These are phyloP conservation scores for Onygena corvina DNA, from an alignment of 2,329 filamentous ascomycete species.

Conservation along the genomic window DNA sequence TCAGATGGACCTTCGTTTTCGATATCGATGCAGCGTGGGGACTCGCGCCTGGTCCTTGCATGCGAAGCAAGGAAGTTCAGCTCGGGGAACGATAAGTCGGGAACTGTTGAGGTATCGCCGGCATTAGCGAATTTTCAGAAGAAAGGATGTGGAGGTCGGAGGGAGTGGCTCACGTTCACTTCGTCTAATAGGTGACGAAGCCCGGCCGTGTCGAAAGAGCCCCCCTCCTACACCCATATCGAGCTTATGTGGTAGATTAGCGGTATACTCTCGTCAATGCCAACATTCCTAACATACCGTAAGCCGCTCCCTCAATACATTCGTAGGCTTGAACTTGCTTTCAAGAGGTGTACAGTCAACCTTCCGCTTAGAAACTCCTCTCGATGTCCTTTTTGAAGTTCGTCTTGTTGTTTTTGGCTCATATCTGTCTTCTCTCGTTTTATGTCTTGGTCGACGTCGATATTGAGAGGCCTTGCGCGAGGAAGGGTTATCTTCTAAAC, in stretches of 20 bases:
- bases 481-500: not conserved
- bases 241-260: constrained; percentile 23
- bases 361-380: constrained; percentile 16
- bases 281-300: constrained; percentile 34
- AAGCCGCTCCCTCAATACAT: constrained; percentile 42
- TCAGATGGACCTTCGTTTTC: not conserved
- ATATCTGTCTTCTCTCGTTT: constrained; percentile 47
- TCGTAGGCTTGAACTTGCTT: constrained; percentile 44
- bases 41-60: not conserved
- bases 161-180: constrained; percentile 15
- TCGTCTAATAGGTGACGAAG: constrained; percentile 23
- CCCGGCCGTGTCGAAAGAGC: constrained; percentile 28
- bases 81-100: constrained; percentile 43
- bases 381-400: constrained; percentile 13
- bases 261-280: constrained; percentile 6
- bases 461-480: constrained; percentile 23
- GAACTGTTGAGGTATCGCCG: constrained; percentile 27
- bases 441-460: constrained; percentile 43
- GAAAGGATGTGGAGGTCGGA: not conserved
- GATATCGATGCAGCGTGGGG: not conserved
- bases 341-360: constrained; percentile 36
- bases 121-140: constrained; percentile 18
- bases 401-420: constrained; percentile 28
- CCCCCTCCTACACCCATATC: constrained; percentile 27
- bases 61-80: constrained; percentile 35